phyloP scores from a whole-genome alignment of 1,284 basidiomycete genomes.

The Blastosporella zonata region DNA sequence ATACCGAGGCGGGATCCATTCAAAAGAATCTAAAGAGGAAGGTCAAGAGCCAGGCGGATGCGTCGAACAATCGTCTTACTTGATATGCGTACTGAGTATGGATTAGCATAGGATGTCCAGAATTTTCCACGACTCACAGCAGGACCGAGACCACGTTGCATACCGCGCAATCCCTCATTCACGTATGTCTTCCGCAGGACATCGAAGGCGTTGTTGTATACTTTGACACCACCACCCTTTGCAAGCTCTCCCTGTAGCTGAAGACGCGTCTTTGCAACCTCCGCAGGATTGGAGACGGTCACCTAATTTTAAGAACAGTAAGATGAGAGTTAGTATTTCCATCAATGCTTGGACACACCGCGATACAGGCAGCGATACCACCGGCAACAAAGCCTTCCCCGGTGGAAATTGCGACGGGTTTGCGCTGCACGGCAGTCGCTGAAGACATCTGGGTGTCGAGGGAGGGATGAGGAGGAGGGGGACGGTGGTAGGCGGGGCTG shows the following conservation, averaged over 20 bases:
- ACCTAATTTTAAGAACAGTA: conserved; percentile 44
- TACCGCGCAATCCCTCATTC: conserved; percentile 86
- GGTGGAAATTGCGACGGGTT: conserved; percentile 46
- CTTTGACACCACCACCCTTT: conserved; percentile 67
- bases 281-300: conserved; percentile 81
- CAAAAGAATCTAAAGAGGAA: conserved; percentile 66
- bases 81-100: conserved; percentile 81
- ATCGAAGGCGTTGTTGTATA: conserved; percentile 89
- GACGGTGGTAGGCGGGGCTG: neutral
- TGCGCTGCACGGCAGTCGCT: conserved; percentile 18
- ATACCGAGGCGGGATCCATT: conserved; percentile 92
- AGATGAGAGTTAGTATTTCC: conserved; percentile 7
- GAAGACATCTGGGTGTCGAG: conserved; percentile 18
- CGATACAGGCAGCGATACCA: conserved; percentile 84
- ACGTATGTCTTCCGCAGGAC: conserved; percentile 87
- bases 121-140: conserved; percentile 60
- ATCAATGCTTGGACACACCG: conserved; percentile 45
- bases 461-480: neutral
- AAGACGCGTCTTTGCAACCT: conserved; percentile 92
- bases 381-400: conserved; percentile 83
- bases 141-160: conserved; percentile 88
- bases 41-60: conserved; percentile 13
- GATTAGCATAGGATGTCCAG: conserved; percentile 15
- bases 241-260: conserved; percentile 93
- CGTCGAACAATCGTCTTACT: conserved; percentile 41